Percentiles rank a stretch among this genome's conserved stretches.
phyloP scores from a whole-genome alignment of 73 alveolate genomes.

The Effrenium voratum region DNA sequence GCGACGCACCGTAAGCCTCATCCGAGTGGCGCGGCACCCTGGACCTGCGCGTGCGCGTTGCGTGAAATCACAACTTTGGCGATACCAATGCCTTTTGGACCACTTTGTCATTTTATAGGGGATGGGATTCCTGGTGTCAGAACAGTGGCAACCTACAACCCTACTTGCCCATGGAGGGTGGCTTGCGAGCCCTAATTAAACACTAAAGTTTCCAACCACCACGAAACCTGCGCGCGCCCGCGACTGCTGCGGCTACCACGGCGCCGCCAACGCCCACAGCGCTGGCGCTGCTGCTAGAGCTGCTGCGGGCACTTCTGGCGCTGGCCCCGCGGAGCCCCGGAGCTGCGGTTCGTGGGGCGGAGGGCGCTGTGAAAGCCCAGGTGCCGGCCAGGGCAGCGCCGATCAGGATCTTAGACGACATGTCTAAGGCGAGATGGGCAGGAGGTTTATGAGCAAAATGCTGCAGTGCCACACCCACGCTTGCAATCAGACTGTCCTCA shows the following conservation, averaged over 20 bases:
- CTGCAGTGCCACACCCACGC: background rate
- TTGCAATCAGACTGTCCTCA: background rate
- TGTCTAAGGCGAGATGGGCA: slow-evolving; percentile 21
- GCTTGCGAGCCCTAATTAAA: too few relatives aligned
- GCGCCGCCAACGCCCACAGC: background rate
- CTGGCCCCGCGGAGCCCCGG: background rate
- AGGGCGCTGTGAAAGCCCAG: slow-evolving; percentile 64
- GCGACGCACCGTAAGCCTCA: slow-evolving; percentile 88
- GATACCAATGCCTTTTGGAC: too few relatives aligned
- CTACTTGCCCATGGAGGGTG: too few relatives aligned
- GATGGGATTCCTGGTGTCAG: too few relatives aligned
- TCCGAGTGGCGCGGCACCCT: background rate
- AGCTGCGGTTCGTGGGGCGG: slow-evolving; percentile 4
- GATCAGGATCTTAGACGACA: slow-evolving; percentile 47
- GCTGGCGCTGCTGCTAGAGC: background rate
- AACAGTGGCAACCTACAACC: too few relatives aligned
- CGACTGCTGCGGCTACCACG: slow-evolving; percentile 19
- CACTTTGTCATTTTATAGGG: too few relatives aligned
- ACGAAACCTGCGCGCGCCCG: slow-evolving; percentile 25
- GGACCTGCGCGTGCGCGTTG: too few relatives aligned
- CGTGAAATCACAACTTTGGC: too few relatives aligned
- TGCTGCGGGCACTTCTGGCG: background rate
- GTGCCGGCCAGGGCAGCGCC: slow-evolving; percentile 61
- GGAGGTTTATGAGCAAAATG: background rate
- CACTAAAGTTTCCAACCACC: too few relatives aligned